Conservation (phyloP, 306 rosid genomes). For the Trifolium fragiferum region DNA sequence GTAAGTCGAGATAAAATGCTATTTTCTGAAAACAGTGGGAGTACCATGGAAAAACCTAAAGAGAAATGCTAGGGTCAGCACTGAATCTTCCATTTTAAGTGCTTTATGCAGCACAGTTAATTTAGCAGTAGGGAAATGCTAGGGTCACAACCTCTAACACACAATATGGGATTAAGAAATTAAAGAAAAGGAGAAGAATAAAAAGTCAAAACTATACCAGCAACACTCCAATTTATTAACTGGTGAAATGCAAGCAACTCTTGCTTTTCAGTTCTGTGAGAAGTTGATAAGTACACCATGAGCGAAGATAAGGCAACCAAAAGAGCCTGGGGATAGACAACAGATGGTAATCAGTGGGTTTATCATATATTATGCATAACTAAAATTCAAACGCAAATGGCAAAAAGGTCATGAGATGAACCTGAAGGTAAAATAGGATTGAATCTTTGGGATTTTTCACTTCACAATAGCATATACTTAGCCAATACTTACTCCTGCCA, state of each 20-base stretch:
- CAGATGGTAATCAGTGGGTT: slow-evolving; percentile 23
- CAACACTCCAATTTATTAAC: slow-evolving; percentile 72
- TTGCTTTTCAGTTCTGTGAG: slow-evolving; percentile 75
- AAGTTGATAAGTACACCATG: slow-evolving; percentile 83
- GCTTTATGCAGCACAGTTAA: slow-evolving; percentile 23
- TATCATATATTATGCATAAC: slow-evolving; percentile 15
- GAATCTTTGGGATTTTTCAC: slow-evolving; percentile 56
- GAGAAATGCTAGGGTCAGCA: slow-evolving; percentile 35
- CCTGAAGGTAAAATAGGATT: slow-evolving; percentile 78
- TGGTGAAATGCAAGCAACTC: slow-evolving; percentile 76
- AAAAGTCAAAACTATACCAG: slow-evolving; percentile 62
- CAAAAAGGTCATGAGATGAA: slow-evolving; percentile 37
- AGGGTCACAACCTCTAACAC: background rate
- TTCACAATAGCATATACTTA: slow-evolving; percentile 60
- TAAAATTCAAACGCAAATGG: slow-evolving; percentile 30
- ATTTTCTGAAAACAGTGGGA: slow-evolving; percentile 78
- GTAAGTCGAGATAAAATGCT: slow-evolving; percentile 81
- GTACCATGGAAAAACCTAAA: slow-evolving; percentile 77
- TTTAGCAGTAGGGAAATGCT: slow-evolving; percentile 2
- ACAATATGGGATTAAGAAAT: background rate
- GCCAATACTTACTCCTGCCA: slow-evolving; percentile 70
- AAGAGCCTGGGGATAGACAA: slow-evolving; percentile 56
- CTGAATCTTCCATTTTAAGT: slow-evolving; percentile 35
- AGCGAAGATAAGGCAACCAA: slow-evolving; percentile 77
- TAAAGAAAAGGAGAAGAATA: slow-evolving; percentile 31